phyloP scores from a whole-genome alignment of 2,329 filamentous ascomycete genomes.

The Trichoderma koningiopsis region DNA sequence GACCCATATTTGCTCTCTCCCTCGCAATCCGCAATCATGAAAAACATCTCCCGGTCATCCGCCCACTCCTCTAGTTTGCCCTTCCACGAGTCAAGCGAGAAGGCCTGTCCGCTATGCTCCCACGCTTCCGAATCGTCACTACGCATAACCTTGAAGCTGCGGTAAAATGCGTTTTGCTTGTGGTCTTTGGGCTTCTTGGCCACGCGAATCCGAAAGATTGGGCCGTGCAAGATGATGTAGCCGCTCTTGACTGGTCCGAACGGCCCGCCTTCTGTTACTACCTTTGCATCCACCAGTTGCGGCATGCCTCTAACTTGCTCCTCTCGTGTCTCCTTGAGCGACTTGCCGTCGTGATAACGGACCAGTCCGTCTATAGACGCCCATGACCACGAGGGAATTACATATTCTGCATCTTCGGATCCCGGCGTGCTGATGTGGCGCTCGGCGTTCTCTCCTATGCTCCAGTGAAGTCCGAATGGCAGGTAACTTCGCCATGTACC shows the following conservation, averaged over 20 bases:
- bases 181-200: background rate
- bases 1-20: background rate
- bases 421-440: background rate
- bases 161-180: background rate
- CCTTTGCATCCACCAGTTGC: background rate
- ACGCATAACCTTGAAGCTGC: background rate
- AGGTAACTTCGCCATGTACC: conserved; percentile 9
- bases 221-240: conserved; percentile 4
- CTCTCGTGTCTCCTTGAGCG: background rate
- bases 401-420: background rate
- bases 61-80: conserved; percentile 1
- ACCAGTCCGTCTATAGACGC: conserved; percentile 7
- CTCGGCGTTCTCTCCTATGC: conserved; percentile 3
- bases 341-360: conserved; percentile 11
- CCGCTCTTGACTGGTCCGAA: conserved; percentile 8
- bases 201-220: conserved; percentile 11
- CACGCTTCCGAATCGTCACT: conserved; percentile 4
- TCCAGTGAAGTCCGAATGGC: conserved; percentile 8
- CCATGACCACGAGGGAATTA: conserved; percentile 15
- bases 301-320: conserved; percentile 9
- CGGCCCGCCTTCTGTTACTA: conserved; percentile 12
- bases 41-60: conserved; percentile 11
- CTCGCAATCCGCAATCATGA: conserved; percentile 7
- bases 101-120: background rate
- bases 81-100: conserved; percentile 12